Evolutionary conservation across 2,329 filamentous ascomycete species (phyloP).

Genomic region (Aspergillus neotritici): DNA sequence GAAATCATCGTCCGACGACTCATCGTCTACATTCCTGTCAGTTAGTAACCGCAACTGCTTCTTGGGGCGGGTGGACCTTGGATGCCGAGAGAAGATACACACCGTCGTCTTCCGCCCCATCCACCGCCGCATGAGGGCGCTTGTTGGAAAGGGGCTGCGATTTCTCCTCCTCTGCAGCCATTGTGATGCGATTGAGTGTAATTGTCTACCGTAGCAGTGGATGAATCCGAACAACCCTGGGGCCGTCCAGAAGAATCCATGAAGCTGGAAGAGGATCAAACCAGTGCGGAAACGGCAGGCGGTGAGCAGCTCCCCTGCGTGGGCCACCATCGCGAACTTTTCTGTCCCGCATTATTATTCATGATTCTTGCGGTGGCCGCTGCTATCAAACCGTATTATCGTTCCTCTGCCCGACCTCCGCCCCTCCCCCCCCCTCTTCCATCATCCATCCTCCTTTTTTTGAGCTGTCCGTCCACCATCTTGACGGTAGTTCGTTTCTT

Average conservation of each 20-base stretch:
- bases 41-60: constrained; percentile 6
- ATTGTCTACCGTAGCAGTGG: too few relatives aligned
- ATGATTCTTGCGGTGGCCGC: background rate
- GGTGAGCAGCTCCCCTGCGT: constrained; percentile 10
- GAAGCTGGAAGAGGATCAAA: constrained; percentile 5
- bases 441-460: constrained; percentile 3
- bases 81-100: constrained; percentile 8
- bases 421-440: constrained; percentile 7
- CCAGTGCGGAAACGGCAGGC: constrained; percentile 1
- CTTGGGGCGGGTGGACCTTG: background rate
- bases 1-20: constrained; percentile 76
- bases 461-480: constrained; percentile 16
- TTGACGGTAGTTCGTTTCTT: constrained; percentile 13
- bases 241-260: background rate
- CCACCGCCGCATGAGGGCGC: constrained; percentile 54
- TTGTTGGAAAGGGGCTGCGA: constrained; percentile 39
- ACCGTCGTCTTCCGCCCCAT: constrained; percentile 42
- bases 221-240: too few relatives aligned
- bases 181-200: constrained; percentile 8
- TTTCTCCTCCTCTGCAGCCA: constrained; percentile 26
- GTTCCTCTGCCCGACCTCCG: constrained; percentile 9
- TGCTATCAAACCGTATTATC: background rate
- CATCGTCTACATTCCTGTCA: constrained; percentile 20
- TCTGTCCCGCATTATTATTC: constrained; percentile 20
- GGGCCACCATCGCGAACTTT: constrained; percentile 28